These are phyloP conservation scores for Cryptococcus depauperatus DNA, from an alignment of 1,284 basidiomycete species.

Conservation along the genomic window DNA sequence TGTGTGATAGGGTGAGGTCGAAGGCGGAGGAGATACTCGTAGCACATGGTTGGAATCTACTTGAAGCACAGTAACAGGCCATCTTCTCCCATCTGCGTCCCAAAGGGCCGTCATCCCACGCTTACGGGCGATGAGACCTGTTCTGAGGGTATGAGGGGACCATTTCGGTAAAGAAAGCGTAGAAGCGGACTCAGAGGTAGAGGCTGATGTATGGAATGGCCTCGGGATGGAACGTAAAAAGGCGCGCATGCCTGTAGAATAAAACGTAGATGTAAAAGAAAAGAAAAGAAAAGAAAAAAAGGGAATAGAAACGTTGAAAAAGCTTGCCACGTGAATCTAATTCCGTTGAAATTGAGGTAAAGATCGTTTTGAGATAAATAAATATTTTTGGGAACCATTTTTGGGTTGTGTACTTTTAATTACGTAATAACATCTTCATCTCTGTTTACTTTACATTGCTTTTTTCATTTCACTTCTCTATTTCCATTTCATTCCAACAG, in stretches of 20 bases:
- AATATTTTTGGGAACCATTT: no score
- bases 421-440: no score
- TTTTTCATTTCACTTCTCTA: no score
- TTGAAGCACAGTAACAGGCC: constrained; percentile 91
- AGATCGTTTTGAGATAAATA: constrained; percentile 1
- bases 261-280: background rate
- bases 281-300: background rate
- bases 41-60: constrained; percentile 53
- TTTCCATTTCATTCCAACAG: background rate
- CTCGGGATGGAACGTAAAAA: constrained; percentile 16
- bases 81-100: constrained; percentile 76
- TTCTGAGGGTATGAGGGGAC: constrained; percentile 78
- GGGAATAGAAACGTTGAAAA: background rate
- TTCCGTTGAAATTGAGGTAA: background rate
- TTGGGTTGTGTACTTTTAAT: no score
- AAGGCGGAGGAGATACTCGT: constrained; percentile 31
- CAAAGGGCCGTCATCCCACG: constrained; percentile 92
- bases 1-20: constrained; percentile 59
- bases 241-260: constrained; percentile 19
- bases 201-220: constrained; percentile 11
- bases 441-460: no score
- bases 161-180: constrained; percentile 47
- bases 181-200: constrained; percentile 2
- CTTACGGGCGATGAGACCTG: constrained; percentile 92
- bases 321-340: background rate